Evolutionary conservation across 352 stramenopile species (phyloP).

Genomic region (Globisporangium sylvaticum): DNA sequence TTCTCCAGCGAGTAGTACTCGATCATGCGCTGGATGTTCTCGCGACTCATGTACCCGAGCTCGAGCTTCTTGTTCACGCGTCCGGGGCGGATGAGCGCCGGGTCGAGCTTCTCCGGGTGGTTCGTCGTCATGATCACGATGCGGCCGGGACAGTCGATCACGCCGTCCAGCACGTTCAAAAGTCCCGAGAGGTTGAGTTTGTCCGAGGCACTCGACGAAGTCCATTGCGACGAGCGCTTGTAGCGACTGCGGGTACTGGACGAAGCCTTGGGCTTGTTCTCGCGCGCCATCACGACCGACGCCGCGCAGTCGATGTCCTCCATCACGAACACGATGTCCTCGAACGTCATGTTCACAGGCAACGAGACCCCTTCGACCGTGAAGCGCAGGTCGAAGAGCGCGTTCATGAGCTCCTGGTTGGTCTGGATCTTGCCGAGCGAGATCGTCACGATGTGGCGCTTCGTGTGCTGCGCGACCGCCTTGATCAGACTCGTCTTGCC

Average conservation of each 20-base stretch:
- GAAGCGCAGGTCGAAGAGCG: constrained; percentile 81
- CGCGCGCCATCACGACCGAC: constrained; percentile 58
- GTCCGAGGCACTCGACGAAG: constrained; percentile 29
- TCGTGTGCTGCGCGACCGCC: constrained; percentile 75
- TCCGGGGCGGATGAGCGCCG: constrained; percentile 86
- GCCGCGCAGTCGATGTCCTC: constrained; percentile 86
- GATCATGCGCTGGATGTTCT: constrained; percentile 54
- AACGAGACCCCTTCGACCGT: constrained; percentile 53
- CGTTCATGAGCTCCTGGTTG: constrained; percentile 79
- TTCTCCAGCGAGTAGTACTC: constrained; percentile 58
- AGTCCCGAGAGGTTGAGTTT: constrained; percentile 83
- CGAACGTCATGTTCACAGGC: constrained; percentile 63
- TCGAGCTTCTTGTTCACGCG: constrained; percentile 88
- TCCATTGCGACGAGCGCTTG: constrained; percentile 7
- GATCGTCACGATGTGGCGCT: constrained; percentile 75
- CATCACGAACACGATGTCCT: constrained; percentile 90
- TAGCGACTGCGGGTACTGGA: constrained; percentile 1
- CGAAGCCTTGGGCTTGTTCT: constrained; percentile 6
- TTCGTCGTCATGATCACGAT: constrained; percentile 95
- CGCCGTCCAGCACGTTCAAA: constrained; percentile 89
- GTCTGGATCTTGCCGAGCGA: constrained; percentile 73
- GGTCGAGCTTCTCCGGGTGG: constrained; percentile 91
- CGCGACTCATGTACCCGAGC: constrained; percentile 52
- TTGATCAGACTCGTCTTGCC: constrained; percentile 91
- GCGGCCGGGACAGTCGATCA: constrained; percentile 84